A percentile compares a stretch with the other conserved stretches of the same genome.
Conservation (phyloP, 2,329 filamentous ascomycete species). For the Ophiostoma sp. region DNA sequence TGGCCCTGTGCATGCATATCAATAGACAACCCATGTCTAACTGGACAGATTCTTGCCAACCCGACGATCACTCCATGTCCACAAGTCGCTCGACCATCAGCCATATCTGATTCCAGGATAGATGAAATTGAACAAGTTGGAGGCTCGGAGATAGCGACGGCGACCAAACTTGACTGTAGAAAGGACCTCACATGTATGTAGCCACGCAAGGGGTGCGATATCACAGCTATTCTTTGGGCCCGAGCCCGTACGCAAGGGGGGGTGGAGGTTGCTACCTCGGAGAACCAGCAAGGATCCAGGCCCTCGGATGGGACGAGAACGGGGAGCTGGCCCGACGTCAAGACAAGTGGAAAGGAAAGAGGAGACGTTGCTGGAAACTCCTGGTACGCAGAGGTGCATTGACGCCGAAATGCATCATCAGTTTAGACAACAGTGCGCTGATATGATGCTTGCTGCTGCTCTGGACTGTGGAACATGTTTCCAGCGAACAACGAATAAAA, state of each 20-base stretch:
- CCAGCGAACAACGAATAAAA: too few relatives aligned
- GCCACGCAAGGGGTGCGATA: not conserved
- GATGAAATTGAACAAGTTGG: not conserved
- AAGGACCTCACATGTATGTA: not conserved
- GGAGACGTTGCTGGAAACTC: too few relatives aligned
- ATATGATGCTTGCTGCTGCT: too few relatives aligned
- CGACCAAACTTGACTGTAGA: not conserved
- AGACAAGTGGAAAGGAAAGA: too few relatives aligned
- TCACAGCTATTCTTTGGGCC: not conserved
- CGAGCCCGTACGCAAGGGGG: not conserved
- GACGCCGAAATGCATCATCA: too few relatives aligned
- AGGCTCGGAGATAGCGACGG: not conserved
- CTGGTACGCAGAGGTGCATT: too few relatives aligned
- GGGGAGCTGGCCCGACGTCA: too few relatives aligned
- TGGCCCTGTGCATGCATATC: slow-evolving; percentile 8
- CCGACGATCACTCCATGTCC: too few relatives aligned
- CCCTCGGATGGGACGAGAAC: not conserved
- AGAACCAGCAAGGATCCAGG: not conserved
- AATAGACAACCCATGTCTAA: not conserved
- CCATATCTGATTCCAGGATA: not conserved
- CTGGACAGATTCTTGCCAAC: not conserved
- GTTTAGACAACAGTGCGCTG: too few relatives aligned
- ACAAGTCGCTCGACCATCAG: too few relatives aligned
- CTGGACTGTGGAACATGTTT: too few relatives aligned
- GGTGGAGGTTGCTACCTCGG: not conserved